A percentile compares a stretch with the other conserved stretches of the same genome.
These are phyloP conservation scores for Raddia distichophylla DNA, from an alignment of 176 grass and related monocot species.

Conservation along the genomic window DNA sequence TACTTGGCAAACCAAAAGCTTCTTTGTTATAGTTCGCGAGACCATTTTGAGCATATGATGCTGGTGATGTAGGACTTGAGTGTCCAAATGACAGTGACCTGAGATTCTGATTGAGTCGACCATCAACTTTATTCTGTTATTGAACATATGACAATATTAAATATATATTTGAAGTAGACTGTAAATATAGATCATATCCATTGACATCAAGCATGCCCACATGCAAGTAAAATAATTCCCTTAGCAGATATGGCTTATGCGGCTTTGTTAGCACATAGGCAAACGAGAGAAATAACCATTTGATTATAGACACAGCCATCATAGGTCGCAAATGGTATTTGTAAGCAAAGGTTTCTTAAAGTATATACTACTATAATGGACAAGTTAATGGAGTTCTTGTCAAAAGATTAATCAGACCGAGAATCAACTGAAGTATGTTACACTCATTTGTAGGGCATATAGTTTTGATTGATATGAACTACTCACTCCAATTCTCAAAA, in stretches of 20 bases:
- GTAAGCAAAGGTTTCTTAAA: constrained; percentile 1
- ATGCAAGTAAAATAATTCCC: not conserved
- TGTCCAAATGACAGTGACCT: constrained; percentile 71
- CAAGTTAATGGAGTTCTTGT: not conserved
- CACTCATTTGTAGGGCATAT: not conserved
- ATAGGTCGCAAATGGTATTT: not conserved
- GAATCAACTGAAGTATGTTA: constrained; percentile 1
- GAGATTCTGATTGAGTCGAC: constrained; percentile 60
- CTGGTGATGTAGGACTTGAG: constrained; percentile 64
- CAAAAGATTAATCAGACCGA: not conserved
- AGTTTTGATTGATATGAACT: constrained; percentile 4
- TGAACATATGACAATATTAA: constrained; percentile 42
- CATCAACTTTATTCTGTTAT: constrained; percentile 71
- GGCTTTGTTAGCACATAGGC: constrained; percentile 8
- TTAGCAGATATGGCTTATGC: not conserved
- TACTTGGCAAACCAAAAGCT: constrained; percentile 45
- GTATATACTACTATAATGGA: not conserved
- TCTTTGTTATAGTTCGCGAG: constrained; percentile 59
- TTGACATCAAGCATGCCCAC: constrained; percentile 24
- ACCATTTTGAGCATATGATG: constrained; percentile 61
- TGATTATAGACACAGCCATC: not conserved
- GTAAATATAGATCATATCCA: constrained; percentile 22
- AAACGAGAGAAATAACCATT: constrained; percentile 12
- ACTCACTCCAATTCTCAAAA: too few relatives aligned
- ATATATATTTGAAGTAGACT: constrained; percentile 33